Conservation (phyloP, 257 asterid species). For the Solanum piurae region DNA sequence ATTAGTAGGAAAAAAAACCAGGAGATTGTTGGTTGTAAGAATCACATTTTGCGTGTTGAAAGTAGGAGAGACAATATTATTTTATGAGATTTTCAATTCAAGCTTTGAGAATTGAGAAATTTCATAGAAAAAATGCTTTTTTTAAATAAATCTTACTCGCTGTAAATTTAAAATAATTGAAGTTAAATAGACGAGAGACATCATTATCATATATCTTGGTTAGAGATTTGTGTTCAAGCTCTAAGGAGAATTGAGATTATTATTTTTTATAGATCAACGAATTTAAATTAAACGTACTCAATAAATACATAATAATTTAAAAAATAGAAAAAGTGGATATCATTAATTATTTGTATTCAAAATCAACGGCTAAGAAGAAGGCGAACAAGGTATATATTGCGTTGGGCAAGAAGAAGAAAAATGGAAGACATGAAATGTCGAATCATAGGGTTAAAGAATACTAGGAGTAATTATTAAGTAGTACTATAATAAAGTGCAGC, state of each 20-base stretch:
- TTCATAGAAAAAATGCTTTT: too few species aligned
- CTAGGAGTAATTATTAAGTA: neutral
- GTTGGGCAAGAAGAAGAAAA: neutral
- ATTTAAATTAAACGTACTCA: neutral
- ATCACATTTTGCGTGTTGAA: neutral
- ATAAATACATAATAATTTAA: too few species aligned
- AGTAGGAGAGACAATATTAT: too few species aligned
- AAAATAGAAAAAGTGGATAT: too few species aligned
- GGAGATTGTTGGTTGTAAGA: neutral
- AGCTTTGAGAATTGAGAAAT: neutral
- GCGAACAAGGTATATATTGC: neutral
- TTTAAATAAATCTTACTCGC: neutral
- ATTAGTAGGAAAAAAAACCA: neutral
- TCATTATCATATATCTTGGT: neutral
- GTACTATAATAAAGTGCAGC: neutral
- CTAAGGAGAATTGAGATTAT: too few species aligned
- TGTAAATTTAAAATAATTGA: neutral
- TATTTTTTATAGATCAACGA: too few species aligned
- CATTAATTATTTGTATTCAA: neutral
- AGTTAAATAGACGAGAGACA: neutral
- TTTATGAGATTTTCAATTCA: too few species aligned
- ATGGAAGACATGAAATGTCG: neutral
- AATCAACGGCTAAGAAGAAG: neutral
- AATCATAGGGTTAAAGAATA: neutral
- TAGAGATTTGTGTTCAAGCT: neutral